These are phyloP conservation scores for Nigrospora sphaerica DNA, from an alignment of 2,329 filamentous ascomycete species.

Conservation along the genomic window DNA sequence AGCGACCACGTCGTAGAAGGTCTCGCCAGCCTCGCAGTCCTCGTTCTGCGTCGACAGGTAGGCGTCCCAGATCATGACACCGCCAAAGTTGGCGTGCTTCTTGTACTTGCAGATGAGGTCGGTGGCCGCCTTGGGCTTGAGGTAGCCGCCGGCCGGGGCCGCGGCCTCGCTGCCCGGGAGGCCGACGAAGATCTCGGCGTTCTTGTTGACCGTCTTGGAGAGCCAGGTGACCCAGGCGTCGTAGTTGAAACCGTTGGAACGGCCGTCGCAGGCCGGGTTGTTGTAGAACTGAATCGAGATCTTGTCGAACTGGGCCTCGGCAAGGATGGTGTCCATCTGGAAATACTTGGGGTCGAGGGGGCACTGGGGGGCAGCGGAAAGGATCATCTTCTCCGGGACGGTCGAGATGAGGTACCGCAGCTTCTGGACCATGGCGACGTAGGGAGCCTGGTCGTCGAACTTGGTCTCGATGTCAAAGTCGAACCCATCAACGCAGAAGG, in stretches of 20 bases:
- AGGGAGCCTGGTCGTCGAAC: conserved; percentile 16
- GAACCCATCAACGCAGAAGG: conserved; percentile 13
- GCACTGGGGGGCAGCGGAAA: conserved; percentile 38
- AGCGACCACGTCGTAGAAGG: conserved; percentile 27
- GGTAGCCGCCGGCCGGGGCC: conserved; percentile 23
- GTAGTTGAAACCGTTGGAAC: conserved; percentile 31
- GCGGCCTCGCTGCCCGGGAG: conserved; percentile 25
- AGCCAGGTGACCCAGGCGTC: conserved; percentile 31
- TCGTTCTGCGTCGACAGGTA: conserved; percentile 24
- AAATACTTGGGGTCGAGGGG: conserved; percentile 28
- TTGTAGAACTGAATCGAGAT: conserved; percentile 44
- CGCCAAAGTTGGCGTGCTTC: conserved; percentile 30
- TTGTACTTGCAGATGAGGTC: conserved; percentile 31
- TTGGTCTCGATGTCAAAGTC: conserved; percentile 18
- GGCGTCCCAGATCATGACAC: conserved; percentile 39
- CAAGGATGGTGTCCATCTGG: conserved; percentile 34
- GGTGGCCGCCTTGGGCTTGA: conserved; percentile 23
- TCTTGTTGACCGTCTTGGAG: conserved; percentile 24
- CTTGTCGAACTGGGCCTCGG: conserved; percentile 24
- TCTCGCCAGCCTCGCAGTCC: conserved; percentile 19
- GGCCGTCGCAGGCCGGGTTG: conserved; percentile 30
- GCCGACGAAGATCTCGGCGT: conserved; percentile 38
- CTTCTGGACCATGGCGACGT: conserved; percentile 13
- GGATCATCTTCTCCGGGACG: conserved; percentile 15
- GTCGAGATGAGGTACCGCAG: conserved; percentile 11